Evolutionary conservation across 345 rosid genomes (phyloP).

Genomic region (Euphorbia peplus): DNA sequence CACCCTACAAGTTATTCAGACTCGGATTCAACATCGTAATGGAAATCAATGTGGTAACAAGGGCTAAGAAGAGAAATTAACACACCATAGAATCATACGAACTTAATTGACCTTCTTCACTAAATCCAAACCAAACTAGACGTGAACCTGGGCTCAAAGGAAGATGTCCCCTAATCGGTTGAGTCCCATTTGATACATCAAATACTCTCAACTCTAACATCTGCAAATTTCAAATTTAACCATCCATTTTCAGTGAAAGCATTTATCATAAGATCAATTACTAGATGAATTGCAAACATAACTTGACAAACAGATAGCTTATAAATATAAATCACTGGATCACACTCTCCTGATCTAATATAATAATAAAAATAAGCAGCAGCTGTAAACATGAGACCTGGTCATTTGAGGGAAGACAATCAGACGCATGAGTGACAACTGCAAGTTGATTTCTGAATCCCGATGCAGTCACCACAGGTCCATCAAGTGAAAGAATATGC

Average conservation of each 20-base stretch:
- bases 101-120: slow-evolving; percentile 85
- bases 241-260: neutral
- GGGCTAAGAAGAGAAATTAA: slow-evolving; percentile 9
- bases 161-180: slow-evolving; percentile 58
- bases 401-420: slow-evolving; percentile 76
- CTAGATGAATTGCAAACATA: neutral
- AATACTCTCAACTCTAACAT: slow-evolving; percentile 69
- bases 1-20: slow-evolving; percentile 49
- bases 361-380: neutral
- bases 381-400: slow-evolving; percentile 43
- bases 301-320: neutral
- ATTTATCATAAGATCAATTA: slow-evolving; percentile 9
- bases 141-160: slow-evolving; percentile 79
- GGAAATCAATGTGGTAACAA: slow-evolving; percentile 2
- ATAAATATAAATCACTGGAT: neutral
- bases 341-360: neutral
- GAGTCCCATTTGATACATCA: slow-evolving; percentile 55
- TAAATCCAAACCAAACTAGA: slow-evolving; percentile 83
- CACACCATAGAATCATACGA: slow-evolving; percentile 82
- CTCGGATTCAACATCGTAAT: slow-evolving; percentile 20
- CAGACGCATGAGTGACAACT: slow-evolving; percentile 74
- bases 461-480: slow-evolving; percentile 80
- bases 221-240: slow-evolving; percentile 40
- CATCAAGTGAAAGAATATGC: slow-evolving; percentile 76
- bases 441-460: slow-evolving; percentile 82